Conservation (phyloP, 192 early-diverging fungal genomes). For the Phlyctochytrium planicorne region DNA sequence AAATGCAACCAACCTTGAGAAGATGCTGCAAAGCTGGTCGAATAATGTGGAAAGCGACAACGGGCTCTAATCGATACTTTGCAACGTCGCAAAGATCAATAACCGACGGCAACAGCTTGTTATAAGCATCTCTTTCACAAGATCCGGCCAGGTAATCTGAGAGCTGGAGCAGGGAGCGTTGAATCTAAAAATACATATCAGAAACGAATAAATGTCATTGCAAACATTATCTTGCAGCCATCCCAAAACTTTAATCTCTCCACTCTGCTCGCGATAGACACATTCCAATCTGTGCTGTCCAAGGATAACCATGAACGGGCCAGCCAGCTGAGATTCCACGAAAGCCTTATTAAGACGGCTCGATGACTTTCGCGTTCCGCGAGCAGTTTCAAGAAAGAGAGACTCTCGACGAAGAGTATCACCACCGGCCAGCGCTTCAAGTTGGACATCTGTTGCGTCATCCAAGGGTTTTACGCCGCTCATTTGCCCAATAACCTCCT, state of each 20-base stretch:
- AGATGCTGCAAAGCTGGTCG: slow-evolving; percentile 55
- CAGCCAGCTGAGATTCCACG: slow-evolving; percentile 49
- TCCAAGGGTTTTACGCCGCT: slow-evolving; percentile 62
- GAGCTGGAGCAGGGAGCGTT: slow-evolving; percentile 61
- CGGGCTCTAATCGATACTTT: slow-evolving; percentile 63
- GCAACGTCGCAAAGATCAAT: slow-evolving; percentile 43
- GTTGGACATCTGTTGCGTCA: slow-evolving; percentile 59
- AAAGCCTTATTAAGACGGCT: slow-evolving; percentile 57
- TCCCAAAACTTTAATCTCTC: slow-evolving; percentile 59
- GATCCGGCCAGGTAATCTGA: slow-evolving; percentile 60
- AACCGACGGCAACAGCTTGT: slow-evolving; percentile 44
- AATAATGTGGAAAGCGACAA: slow-evolving; percentile 63
- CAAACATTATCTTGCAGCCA: slow-evolving; percentile 59
- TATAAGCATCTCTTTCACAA: slow-evolving; percentile 50
- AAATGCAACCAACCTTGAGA: slow-evolving; percentile 23
- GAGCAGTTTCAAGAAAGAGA: slow-evolving; percentile 45
- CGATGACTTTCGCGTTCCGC: slow-evolving; percentile 51
- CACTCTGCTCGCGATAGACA: slow-evolving; percentile 35
- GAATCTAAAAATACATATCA: slow-evolving; percentile 35
- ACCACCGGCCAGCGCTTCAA: slow-evolving; percentile 63
- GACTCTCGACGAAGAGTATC: slow-evolving; percentile 60
- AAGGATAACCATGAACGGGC: slow-evolving; percentile 58
- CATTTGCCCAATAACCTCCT: slow-evolving; percentile 72
- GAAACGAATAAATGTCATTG: background rate
- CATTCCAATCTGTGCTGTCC: slow-evolving; percentile 58